Conservation (phyloP, 2,329 filamentous ascomycete genomes). For the Aspergillus japonicus region DNA sequence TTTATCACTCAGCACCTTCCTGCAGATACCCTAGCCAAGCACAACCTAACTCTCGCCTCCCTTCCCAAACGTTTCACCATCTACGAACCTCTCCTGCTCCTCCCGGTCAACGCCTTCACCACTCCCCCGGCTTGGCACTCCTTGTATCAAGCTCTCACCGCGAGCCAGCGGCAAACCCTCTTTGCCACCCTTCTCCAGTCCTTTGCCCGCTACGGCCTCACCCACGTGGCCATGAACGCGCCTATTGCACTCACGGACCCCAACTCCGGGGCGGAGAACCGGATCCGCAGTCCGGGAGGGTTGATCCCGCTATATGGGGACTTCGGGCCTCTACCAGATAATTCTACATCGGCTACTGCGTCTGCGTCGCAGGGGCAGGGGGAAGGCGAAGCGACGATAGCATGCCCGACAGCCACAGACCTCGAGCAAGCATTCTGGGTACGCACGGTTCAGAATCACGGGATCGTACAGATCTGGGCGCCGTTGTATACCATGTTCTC, state of each 20-base stretch:
- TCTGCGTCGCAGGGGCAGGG: conserved; percentile 4
- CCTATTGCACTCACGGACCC: conserved; percentile 49
- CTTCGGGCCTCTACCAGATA: conserved; percentile 59
- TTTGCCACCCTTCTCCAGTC: conserved; percentile 43
- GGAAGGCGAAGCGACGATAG: conserved; percentile 31
- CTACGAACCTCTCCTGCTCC: conserved; percentile 58
- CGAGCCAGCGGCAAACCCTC: conserved; percentile 35
- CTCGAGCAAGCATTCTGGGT: conserved; percentile 76
- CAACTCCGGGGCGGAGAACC: conserved; percentile 56
- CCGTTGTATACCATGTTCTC: conserved; percentile 93
- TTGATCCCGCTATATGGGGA: conserved; percentile 70
- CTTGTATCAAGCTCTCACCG: conserved; percentile 29
- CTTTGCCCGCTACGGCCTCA: conserved; percentile 43
- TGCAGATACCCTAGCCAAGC: conserved; percentile 13
- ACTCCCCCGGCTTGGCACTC: conserved; percentile 27
- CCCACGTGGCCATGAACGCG: conserved; percentile 59
- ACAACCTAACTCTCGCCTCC: conserved; percentile 10
- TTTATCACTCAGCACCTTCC: conserved; percentile 29
- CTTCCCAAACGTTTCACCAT: conserved; percentile 53
- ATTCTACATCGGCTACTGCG: neutral
- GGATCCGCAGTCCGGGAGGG: conserved; percentile 69
- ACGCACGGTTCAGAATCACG: conserved; percentile 69
- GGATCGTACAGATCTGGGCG: conserved; percentile 81
- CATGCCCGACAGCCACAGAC: conserved; percentile 43
- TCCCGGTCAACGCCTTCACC: conserved; percentile 51